Base-by-base conservation (phyloP, 2,329 filamentous ascomycete genomes). In the Aureobasidium sp. region DNA sequence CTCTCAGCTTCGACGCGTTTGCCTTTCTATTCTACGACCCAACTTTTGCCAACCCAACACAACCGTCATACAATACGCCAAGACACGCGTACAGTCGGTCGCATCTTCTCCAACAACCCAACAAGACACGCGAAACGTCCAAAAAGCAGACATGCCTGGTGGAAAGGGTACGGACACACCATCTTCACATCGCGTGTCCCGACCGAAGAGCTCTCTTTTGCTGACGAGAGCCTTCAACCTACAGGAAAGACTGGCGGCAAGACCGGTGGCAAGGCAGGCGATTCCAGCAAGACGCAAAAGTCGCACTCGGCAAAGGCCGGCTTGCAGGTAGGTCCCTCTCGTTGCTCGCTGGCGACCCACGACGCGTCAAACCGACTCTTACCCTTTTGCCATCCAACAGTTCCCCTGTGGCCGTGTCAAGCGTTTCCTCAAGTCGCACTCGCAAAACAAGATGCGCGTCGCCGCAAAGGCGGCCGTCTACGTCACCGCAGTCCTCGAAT, bases 381-480 rank as follows among this genome's bases (percentile, higher is more conserved):
- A 54, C 33, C 13, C 27, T 10, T 27, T 46, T 46, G 23, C 15
- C 6, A 17, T 46, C 8, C 23, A 46, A 37, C 74, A 99, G 94
- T 99, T 99, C 76, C 94, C 94, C 64, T 99, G 94, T 75, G 94
- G 94, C 79, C 94, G 94, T 87, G 94, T 99, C 78, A 99, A 99
- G 88, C 92, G 94, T 80, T 97, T 97, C 81, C 83, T 99, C 74
- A 96, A 97, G 85, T 91, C 90, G 77, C 96, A 96, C 80, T 97
- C 94, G 53, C 94, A 97, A 75, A 95, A 96, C 80, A 97, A 97
- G 83, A 97, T 96, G 90, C 93, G 94, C 78, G 95, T 99, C 67
- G 94, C 94, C 70, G 94, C 93, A 72, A 97, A 97, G 82, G 94
- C 94, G 66, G 92, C 94, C 67, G 94, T 99, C 70, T 99, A 99